These are phyloP conservation scores for Scedosporium boydii DNA, from an alignment of 2,329 filamentous ascomycete species.

Conservation along the genomic window DNA sequence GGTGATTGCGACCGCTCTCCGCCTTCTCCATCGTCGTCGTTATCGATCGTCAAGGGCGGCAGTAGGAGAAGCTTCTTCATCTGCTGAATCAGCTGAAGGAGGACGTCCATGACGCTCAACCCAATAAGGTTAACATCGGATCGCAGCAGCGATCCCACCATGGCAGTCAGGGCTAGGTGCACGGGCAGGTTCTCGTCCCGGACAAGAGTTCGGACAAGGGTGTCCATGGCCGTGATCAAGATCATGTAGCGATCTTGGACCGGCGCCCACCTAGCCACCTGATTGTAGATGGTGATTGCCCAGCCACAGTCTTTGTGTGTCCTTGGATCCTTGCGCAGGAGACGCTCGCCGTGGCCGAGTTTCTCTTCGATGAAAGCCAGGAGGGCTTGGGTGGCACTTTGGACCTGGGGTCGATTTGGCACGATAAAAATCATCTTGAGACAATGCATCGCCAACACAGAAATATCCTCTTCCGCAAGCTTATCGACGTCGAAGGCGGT, in stretches of 20 bases:
- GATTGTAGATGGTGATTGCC: constrained; percentile 73
- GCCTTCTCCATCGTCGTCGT: constrained; percentile 22
- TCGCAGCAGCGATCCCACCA: constrained; percentile 73
- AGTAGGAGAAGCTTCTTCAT: constrained; percentile 69
- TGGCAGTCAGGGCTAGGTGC: constrained; percentile 64
- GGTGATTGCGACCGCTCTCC: constrained; percentile 13
- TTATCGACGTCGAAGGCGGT: constrained; percentile 83
- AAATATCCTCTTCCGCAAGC: constrained; percentile 80
- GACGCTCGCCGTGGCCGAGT: constrained; percentile 38
- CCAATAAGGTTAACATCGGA: constrained; percentile 92
- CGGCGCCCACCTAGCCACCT: constrained; percentile 78
- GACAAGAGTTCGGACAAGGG: constrained; percentile 57
- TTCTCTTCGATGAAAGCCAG: constrained; percentile 64
- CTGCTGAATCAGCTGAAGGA: constrained; percentile 76
- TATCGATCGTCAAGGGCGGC: constrained; percentile 24
- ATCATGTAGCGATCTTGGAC: constrained; percentile 94
- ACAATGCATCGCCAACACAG: constrained; percentile 74
- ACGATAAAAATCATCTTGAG: constrained; percentile 77
- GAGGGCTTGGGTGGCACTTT: constrained; percentile 63
- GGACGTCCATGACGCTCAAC: constrained; percentile 89
- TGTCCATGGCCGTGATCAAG: constrained; percentile 71
- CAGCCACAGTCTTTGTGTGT: constrained; percentile 51
- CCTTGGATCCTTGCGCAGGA: constrained; percentile 38
- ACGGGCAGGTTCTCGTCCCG: constrained; percentile 62
- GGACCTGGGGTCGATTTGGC: constrained; percentile 74